phyloP scores from a whole-genome alignment of 352 stramenopile genomes.

The Phytophthora litchii region DNA sequence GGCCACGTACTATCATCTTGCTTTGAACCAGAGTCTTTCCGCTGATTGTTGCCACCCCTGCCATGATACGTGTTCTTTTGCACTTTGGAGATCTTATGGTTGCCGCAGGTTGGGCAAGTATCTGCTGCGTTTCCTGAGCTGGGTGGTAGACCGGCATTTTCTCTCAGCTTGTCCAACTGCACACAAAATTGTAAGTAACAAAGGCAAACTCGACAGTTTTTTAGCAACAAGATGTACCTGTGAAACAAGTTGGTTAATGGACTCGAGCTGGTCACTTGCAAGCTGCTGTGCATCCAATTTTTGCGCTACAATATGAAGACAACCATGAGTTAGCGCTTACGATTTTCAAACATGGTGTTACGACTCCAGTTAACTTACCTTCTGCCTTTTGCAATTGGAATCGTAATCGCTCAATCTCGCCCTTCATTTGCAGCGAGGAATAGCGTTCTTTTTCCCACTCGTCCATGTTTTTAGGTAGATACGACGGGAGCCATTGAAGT shows the following conservation, averaged over 20 bases:
- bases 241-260: slow-evolving; percentile 81
- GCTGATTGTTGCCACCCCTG: slow-evolving; percentile 12
- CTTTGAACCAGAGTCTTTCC: slow-evolving; percentile 37
- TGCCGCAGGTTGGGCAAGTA: slow-evolving; percentile 45
- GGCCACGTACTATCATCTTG: slow-evolving; percentile 38
- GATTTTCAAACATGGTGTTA: background rate
- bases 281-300: slow-evolving; percentile 79
- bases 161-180: slow-evolving; percentile 70
- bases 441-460: slow-evolving; percentile 84
- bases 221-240: slow-evolving; percentile 40
- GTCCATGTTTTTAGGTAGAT: slow-evolving; percentile 70
- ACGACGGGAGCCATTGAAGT: slow-evolving; percentile 78
- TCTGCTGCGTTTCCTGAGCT: slow-evolving; percentile 11
- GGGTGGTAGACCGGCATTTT: slow-evolving; percentile 33
- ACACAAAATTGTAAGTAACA: slow-evolving; percentile 10
- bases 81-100: slow-evolving; percentile 23
- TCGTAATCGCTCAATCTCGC: slow-evolving; percentile 73
- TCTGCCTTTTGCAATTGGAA: slow-evolving; percentile 78
- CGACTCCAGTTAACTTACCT: slow-evolving; percentile 39
- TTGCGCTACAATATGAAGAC: slow-evolving; percentile 46
- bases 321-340: background rate
- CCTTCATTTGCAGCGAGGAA: slow-evolving; percentile 77
- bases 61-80: slow-evolving; percentile 23
- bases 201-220: background rate
- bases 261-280: slow-evolving; percentile 79